Base-by-base conservation (phyloP, 2,329 filamentous ascomycete genomes). In the Pseudogymnoascus sp. region DNA sequence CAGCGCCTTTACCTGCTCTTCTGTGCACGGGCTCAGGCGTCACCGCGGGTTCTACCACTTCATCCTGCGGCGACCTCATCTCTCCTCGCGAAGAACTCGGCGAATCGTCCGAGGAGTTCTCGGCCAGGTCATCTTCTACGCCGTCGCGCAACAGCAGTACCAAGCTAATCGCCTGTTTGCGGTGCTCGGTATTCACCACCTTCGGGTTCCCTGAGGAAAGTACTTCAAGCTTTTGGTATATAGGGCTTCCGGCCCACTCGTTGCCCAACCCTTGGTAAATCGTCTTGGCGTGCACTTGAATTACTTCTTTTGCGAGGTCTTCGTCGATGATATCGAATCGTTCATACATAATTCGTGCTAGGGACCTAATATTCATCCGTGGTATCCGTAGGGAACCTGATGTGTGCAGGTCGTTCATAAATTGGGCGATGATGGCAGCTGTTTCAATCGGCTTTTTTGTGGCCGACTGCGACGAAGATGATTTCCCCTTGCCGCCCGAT, bases 281-380 rank as follows among this genome's bases (percentile, higher is more conserved):
- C 9, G 48, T 7, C 21, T 59, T 62, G 25, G 63, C 63, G 15
- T 64, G 41, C 13, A 29, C 33, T 29, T 60, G 29, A 25, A 64
- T 38, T 21, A 64, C 59, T 27, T 59, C 39, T 21, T 64, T 41
- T 58, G 48, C 61, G 12, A 60, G 29, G 27, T 60, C 31, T 12
- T 61, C 61, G 27, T 60, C 59, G 8, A 10, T 35, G 25, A 64
- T 29, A 39, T 58, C 51, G 33, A 58, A 64, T 8, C 38, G 31
- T 25, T 64, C 61, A 38, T 64, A 60, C 15, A 64, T 13, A 31
- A 55, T 33, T 31, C 44, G 58, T 15, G 60, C 60, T 2, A 64
- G 51, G 13, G 33, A 44, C 7, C 36, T 59, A 10, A 64, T 9
- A 21, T 55, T 64, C 27, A 62, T 36, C 13, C 29, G 36, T 60